A percentile compares a stretch with the other conserved stretches of the same genome.
These are phyloP conservation scores for Rubia yunnanensis DNA, from an alignment of 257 asterid genomes.

Conservation along the genomic window DNA sequence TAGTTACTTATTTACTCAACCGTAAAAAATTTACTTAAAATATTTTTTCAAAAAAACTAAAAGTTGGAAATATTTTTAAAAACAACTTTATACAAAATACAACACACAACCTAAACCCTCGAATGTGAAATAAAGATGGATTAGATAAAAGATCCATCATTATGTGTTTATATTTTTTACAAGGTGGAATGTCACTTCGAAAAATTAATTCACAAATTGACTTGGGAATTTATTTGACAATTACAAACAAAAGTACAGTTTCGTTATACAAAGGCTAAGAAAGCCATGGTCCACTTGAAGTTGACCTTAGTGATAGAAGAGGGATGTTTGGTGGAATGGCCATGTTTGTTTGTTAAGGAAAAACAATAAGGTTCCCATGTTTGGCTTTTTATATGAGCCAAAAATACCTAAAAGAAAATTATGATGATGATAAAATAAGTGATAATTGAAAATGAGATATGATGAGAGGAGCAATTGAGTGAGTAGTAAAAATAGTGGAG, in stretches of 20 bases:
- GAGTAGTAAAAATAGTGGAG: too few relatives aligned
- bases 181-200: background rate
- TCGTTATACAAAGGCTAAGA: background rate
- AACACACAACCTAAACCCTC: background rate
- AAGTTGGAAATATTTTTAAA: too few relatives aligned
- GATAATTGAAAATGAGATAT: background rate
- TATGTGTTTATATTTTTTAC: background rate
- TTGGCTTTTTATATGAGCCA: background rate
- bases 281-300: background rate
- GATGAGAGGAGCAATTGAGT: background rate
- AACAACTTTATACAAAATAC: too few relatives aligned
- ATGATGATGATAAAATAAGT: background rate
- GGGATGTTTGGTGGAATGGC: background rate
- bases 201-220: background rate
- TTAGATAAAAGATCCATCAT: background rate
- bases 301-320: background rate
- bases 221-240: background rate
- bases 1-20: too few relatives aligned
- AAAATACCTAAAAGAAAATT: background rate
- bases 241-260: background rate
- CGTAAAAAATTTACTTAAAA: too few relatives aligned
- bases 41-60: too few relatives aligned
- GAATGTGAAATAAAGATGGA: background rate
- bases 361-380: background rate
- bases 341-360: conserved; percentile 1